Conservation (phyloP, 306 rosid species). For the Fragaria ananassa region DNA sequence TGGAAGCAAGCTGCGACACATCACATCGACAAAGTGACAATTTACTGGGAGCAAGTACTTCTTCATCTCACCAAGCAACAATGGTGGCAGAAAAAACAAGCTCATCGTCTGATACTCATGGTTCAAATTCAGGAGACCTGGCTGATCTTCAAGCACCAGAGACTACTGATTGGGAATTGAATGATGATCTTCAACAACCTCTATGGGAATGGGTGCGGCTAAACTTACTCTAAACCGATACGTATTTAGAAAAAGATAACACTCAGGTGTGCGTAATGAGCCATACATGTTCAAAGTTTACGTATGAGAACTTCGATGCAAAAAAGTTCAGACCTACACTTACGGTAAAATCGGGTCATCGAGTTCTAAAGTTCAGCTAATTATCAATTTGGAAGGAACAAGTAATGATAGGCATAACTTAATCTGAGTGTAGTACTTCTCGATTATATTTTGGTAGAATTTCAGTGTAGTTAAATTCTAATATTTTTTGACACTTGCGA, state of each 20-base stretch:
- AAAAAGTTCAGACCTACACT: neutral
- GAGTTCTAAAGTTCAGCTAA: neutral
- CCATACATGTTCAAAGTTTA: no score
- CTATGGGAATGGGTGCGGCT: conserved; percentile 57
- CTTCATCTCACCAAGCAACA: neutral
- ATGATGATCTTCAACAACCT: conserved; percentile 33
- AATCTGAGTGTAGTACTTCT: neutral
- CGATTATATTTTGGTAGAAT: neutral
- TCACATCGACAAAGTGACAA: conserved; percentile 9
- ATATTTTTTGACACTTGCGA: neutral
- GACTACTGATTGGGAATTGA: conserved; percentile 20
- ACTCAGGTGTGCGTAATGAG: neutral
- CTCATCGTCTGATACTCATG: conserved; percentile 36
- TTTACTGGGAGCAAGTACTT: conserved; percentile 6
- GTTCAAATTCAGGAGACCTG: conserved; percentile 26
- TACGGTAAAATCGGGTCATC: no score
- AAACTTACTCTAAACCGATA: conserved; percentile 25
- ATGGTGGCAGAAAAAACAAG: conserved; percentile 20
- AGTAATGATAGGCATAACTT: conserved; percentile 1
- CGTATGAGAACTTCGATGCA: no score
- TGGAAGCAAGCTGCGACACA: conserved; percentile 17
- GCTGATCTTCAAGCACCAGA: conserved; percentile 3
- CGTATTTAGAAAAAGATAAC: neutral
- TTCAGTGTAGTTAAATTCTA: neutral
- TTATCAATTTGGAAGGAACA: neutral